Evolutionary conservation across 2,329 filamentous ascomycete species (phyloP).

Genomic region (Alternaria metachromatica): DNA sequence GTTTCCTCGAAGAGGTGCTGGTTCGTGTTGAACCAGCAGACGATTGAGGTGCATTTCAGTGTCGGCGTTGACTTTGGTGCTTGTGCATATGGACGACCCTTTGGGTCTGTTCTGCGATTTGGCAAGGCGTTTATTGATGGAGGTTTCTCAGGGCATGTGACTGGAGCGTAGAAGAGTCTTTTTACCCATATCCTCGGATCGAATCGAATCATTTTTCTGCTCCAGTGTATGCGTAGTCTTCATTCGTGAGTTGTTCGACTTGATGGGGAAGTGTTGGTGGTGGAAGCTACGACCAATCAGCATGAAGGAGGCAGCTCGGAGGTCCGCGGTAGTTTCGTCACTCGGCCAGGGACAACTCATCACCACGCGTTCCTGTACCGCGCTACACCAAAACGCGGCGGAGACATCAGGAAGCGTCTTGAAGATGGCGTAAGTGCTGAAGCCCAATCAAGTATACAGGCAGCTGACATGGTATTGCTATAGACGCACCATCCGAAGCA

Average conservation of each 20-base stretch:
- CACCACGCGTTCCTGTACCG: slow-evolving; percentile 9
- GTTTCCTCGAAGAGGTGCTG: slow-evolving; percentile 89
- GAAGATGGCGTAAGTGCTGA: slow-evolving; percentile 5
- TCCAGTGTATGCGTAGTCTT: not conserved
- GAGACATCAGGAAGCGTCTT: not conserved
- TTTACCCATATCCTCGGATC: not conserved
- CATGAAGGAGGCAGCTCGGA: slow-evolving; percentile 13
- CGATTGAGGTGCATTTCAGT: slow-evolving; percentile 53
- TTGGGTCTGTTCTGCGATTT: not conserved
- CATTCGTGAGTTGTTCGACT: not conserved
- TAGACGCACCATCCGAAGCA: slow-evolving; percentile 52
- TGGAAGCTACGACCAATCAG: slow-evolving; percentile 13
- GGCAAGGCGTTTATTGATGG: slow-evolving; percentile 9
- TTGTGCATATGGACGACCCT: not conserved
- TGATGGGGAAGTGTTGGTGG: not conserved
- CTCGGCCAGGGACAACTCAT: slow-evolving; percentile 9
- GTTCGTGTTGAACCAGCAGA: slow-evolving; percentile 89
- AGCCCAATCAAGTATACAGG: not conserved
- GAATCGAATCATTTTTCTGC: not conserved
- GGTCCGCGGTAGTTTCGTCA: slow-evolving; percentile 18
- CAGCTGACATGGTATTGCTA: not conserved
- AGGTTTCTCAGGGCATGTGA: not conserved
- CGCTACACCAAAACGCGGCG: slow-evolving; percentile 3
- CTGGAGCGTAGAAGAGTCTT: not conserved
- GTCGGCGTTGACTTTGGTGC: not conserved